Evolutionary conservation across 805 yeast genomes (phyloP), one percentile per base, ranked within the genome.

Genomic region (Metschnikowia picachoensis): DNA sequence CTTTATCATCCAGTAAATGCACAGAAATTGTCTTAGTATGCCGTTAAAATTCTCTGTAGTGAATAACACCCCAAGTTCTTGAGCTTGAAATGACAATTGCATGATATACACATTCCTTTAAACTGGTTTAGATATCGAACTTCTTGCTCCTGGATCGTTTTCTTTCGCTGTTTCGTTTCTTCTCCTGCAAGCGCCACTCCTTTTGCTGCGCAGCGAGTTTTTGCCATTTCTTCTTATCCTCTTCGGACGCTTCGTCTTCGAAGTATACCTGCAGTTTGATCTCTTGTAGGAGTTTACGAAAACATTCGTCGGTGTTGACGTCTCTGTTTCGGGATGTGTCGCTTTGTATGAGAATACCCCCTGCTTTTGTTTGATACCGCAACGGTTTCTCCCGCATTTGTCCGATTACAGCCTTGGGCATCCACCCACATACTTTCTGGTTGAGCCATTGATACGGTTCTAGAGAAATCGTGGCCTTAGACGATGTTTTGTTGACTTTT

Each of bases 401-500:
- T 1, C 53, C 49, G 42, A 73, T 62, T 2, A 83, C 65, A 4
- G 74, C 73, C 4, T 45, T 49, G 0, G 94, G 92, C 3, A 86
- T 72, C 90, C 91, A 85, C 5, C 57, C 48, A 42, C 73, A 66
- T 28, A 52, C 55, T 35, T 56, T 58, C 1, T 76, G 75, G 1
- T 57, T 51, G 2, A 72, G 62, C 76, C 87, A 74, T 31, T 69
- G 60, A 5, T 62, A 62, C 0, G 70, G 61, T 8, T 60, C 63
- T 46, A 83, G 56, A 5, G 77, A 67, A 15, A 87, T 59, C 0
- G 87, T 82, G 8, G 90, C 87, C 56, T 87, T 83, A 1, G 86
- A 75, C 29, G 76, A 74, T 9, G 82, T 73, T 55, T 87, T 87
- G 62, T 87, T 87, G 10, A 88, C 95, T 58, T 88, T 84, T 55